Percentiles rank a stretch among this genome's conserved stretches.
Conservation (phyloP, 495 filamentous ascomycete genomes). For the Daldinia grandis region DNA sequence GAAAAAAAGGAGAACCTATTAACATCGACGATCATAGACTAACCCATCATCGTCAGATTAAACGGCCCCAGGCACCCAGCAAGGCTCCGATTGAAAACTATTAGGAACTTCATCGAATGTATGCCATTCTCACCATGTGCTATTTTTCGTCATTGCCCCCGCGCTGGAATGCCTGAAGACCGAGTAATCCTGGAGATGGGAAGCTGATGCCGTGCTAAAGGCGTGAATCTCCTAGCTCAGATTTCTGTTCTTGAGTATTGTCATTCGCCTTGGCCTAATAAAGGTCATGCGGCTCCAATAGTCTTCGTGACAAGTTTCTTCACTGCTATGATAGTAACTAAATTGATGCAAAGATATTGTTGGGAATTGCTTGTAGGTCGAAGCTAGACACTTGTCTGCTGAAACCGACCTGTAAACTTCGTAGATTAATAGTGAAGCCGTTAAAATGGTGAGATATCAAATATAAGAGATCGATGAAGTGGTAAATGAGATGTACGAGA, state of each 20-base stretch:
- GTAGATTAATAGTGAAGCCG: too few species aligned
- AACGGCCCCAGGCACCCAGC: conserved; percentile 21
- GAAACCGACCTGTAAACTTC: neutral
- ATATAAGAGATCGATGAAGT: neutral
- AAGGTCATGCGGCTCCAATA: conserved; percentile 36
- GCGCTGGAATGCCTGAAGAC: conserved; percentile 17
- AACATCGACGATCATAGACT: conserved; percentile 8
- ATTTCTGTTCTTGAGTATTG: conserved; percentile 54
- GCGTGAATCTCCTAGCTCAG: conserved; percentile 48
- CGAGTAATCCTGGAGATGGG: conserved; percentile 26
- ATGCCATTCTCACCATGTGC: conserved; percentile 30
- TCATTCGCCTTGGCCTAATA: conserved; percentile 37
- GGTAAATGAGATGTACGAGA: neutral
- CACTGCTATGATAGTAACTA: conserved; percentile 33
- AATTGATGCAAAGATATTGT: neutral
- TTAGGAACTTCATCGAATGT: conserved; percentile 49
- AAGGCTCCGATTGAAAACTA: conserved; percentile 70
- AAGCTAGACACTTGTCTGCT: conserved; percentile 6
- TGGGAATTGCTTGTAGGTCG: neutral
- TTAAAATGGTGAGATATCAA: neutral
- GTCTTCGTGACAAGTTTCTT: conserved; percentile 32
- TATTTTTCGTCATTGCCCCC: conserved; percentile 46
- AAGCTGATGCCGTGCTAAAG: conserved; percentile 37
- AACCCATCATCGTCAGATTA: conserved; percentile 20
- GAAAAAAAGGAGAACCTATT: conserved; percentile 29